Base-by-base conservation (phyloP, 2,329 filamentous ascomycete genomes). In the Hypoxylon sp. region DNA sequence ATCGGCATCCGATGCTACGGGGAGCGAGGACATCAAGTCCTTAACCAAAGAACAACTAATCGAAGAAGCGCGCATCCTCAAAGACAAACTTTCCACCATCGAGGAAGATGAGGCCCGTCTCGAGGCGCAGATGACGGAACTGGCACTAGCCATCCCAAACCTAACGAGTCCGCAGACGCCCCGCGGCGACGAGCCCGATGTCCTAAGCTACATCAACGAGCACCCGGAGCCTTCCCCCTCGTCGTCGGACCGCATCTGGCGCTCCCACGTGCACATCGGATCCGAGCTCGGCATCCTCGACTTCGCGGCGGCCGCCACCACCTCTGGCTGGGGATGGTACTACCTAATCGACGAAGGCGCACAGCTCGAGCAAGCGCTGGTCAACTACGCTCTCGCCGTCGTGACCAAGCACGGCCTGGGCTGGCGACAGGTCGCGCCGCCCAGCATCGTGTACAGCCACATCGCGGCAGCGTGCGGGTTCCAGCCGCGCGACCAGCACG, bases 271-370 rank as follows among this genome's bases (percentile, higher is more conserved):
- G 6, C 88, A 95, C 73, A 95, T 99, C 73, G 96, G 96, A 33
- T 85, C 89, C 3, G 89, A 94, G 76, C 88, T 99, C n/a, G 90
- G 91, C 35, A 86, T 99, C n/a, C 85, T 99, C 57, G 95, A 99
- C 82, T 98, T 99, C 77, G 85, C 91, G 4, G 90, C 88, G 66
- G 94, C 94, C 4, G 91, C 91, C 1, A 90, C 88, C n/a, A 91
- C 93, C 1, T 93, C 91, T 2, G 96, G 96, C 40, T 99, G 95
- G 95, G 96, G 96, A 1, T 99, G 94, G 93, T 99, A 99, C 83
- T 98, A 94, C 81, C 89, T 99, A 10, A 85, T 93, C n/a, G 93
- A 95, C 77, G 95, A 97, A 77, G 96, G 90, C 7, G 95, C 95
- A 0, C 89, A 96, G 79, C 87, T 99, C n/a, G 96, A 99, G 81